Percentiles rank a stretch among this genome's conserved stretches.
Evolutionary conservation across 2,329 filamentous ascomycete species (phyloP).

Genomic region (Phaeoacremonium minimum): DNA sequence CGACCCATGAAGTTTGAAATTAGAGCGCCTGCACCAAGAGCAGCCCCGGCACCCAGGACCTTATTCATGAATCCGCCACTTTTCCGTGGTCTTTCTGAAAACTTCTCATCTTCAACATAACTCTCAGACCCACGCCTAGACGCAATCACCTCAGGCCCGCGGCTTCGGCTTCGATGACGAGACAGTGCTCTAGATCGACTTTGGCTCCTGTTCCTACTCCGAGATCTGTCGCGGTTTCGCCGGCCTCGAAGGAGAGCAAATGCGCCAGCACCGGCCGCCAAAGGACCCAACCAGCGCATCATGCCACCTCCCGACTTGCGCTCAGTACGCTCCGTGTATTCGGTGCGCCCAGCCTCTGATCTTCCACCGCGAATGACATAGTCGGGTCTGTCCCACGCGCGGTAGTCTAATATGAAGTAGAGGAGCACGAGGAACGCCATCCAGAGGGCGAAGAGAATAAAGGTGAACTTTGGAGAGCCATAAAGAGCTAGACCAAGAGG

Average conservation of each 20-base stretch:
- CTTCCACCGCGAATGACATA: conserved; percentile 56
- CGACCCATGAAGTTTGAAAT: conserved; percentile 55
- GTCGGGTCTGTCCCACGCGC: conserved; percentile 50
- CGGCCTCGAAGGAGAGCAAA: conserved; percentile 40
- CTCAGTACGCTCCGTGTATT: conserved; percentile 32
- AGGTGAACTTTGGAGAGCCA: conserved; percentile 79
- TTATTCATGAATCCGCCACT: conserved; percentile 56
- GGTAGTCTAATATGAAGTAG: conserved; percentile 79
- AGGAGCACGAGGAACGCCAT: conserved; percentile 66
- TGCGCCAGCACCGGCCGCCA: conserved; percentile 47
- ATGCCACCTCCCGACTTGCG: conserved; percentile 25
- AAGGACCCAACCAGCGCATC: conserved; percentile 45
- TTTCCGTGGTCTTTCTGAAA: conserved; percentile 42
- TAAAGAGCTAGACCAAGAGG: conserved; percentile 88
- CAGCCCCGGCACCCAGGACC: conserved; percentile 55
- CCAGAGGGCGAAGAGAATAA: conserved; percentile 81
- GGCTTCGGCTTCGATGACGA: conserved; percentile 27
- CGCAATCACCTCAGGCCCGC: conserved; percentile 44
- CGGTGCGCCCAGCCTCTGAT: conserved; percentile 38
- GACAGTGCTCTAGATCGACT: conserved; percentile 30
- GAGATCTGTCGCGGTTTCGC: conserved; percentile 29
- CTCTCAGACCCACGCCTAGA: conserved; percentile 52
- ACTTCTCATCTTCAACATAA: conserved; percentile 62
- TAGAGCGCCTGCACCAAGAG: conserved; percentile 58
- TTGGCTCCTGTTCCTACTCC: conserved; percentile 34